A percentile compares a stretch with the other conserved stretches of the same genome.
Evolutionary conservation across 1,284 basidiomycete species (phyloP).

Genomic region (Pholiota adiposa): DNA sequence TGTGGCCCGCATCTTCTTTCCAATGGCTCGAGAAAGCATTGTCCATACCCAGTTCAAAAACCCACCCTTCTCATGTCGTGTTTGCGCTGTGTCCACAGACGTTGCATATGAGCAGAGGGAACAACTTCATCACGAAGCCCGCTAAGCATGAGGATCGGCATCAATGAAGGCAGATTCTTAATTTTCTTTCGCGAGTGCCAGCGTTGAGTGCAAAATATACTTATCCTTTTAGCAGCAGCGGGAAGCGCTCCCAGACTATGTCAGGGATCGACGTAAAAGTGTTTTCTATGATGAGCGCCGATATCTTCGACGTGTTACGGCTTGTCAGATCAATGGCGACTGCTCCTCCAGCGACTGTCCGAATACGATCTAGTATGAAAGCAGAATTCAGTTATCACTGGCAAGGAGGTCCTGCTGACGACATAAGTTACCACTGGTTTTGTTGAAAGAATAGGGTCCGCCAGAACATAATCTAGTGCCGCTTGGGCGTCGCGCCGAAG

Average conservation of each 20-base stretch:
- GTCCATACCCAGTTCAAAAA: too few relatives aligned
- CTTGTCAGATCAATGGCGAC: constrained; percentile 47
- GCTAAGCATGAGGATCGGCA: too few relatives aligned
- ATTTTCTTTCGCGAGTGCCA: too few relatives aligned
- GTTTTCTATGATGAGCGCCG: constrained; percentile 42
- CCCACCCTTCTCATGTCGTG: too few relatives aligned
- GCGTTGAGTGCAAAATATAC: too few relatives aligned
- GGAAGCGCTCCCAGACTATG: constrained; percentile 30
- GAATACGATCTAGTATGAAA: constrained; percentile 37
- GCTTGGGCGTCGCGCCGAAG: constrained; percentile 45
- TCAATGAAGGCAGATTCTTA: too few relatives aligned
- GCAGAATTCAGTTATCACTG: neutral
- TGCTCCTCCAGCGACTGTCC: constrained; percentile 46
- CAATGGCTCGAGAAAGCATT: too few relatives aligned
- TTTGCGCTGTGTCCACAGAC: too few relatives aligned
- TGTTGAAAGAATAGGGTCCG: constrained; percentile 29
- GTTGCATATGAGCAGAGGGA: too few relatives aligned
- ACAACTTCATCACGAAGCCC: too few relatives aligned
- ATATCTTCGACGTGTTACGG: constrained; percentile 35
- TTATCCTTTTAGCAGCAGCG: constrained; percentile 23
- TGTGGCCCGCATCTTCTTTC: too few relatives aligned
- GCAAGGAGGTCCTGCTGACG: too few relatives aligned
- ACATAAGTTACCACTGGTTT: constrained; percentile 34
- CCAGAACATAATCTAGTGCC: constrained; percentile 38
- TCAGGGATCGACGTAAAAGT: constrained; percentile 42